Conservation (phyloP, 768 basidiomycete species). For the Mycena alexandri region DNA sequence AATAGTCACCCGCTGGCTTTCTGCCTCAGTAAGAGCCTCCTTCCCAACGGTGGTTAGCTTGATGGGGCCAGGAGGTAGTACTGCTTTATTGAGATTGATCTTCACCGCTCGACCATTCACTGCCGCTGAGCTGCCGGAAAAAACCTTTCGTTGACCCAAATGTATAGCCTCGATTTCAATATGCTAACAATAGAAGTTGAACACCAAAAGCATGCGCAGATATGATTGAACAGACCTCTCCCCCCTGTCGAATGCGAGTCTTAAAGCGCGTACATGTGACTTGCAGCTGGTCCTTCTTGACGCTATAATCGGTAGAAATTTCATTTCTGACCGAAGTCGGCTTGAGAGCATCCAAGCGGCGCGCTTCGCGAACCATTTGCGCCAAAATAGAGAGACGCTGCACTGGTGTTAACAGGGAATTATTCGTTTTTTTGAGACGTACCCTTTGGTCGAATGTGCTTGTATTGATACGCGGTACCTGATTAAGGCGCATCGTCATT, state of each 20-base stretch:
- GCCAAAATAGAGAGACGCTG: slow-evolving; percentile 56
- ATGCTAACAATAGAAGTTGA: not conserved
- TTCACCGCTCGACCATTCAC: slow-evolving; percentile 10
- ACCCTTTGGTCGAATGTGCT: slow-evolving; percentile 44
- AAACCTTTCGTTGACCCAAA: not conserved
- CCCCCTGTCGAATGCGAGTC: slow-evolving; percentile 49
- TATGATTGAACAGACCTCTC: slow-evolving; percentile 1
- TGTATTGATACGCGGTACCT: slow-evolving; percentile 43
- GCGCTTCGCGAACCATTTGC: slow-evolving; percentile 53
- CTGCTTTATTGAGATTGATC: slow-evolving; percentile 28
- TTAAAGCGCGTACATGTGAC: slow-evolving; percentile 57
- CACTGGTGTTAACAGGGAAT: slow-evolving; percentile 5
- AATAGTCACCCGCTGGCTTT: slow-evolving; percentile 45
- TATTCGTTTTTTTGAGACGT: slow-evolving; percentile 17
- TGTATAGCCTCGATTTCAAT: slow-evolving; percentile 1
- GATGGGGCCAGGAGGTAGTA: slow-evolving; percentile 42
- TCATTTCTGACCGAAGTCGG: slow-evolving; percentile 63
- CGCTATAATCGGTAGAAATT: slow-evolving; percentile 46
- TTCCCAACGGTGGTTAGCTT: slow-evolving; percentile 61
- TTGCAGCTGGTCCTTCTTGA: slow-evolving; percentile 47
- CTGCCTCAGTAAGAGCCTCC: slow-evolving; percentile 63
- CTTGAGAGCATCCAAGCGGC: slow-evolving; percentile 55
- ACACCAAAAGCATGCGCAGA: not conserved
- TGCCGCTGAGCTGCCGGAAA: not conserved
- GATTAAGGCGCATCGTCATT: slow-evolving; percentile 34